A percentile compares a stretch with the other conserved stretches of the same genome.
These are phyloP conservation scores for Plectosphaerella cucumerina DNA, from an alignment of 2,329 filamentous ascomycete species.

Conservation along the genomic window DNA sequence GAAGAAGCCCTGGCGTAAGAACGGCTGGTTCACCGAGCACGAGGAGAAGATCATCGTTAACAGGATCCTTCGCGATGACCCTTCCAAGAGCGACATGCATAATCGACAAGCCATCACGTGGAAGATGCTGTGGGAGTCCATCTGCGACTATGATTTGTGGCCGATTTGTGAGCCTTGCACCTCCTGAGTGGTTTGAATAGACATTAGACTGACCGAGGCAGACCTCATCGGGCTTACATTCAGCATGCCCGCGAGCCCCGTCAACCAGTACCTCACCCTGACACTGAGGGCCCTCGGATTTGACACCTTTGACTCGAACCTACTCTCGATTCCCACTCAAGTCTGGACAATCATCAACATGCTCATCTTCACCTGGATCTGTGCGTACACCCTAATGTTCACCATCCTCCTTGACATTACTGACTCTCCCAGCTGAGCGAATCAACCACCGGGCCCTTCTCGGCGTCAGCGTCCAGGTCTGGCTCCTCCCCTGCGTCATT, in stretches of 20 bases:
- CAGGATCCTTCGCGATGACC: slow-evolving; percentile 50
- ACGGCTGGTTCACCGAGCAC: slow-evolving; percentile 51
- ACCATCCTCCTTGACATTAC: slow-evolving; percentile 27
- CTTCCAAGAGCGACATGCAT: slow-evolving; percentile 53
- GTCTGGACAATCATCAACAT: slow-evolving; percentile 12
- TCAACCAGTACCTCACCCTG: slow-evolving; percentile 47
- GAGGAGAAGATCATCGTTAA: slow-evolving; percentile 57
- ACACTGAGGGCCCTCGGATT: slow-evolving; percentile 47
- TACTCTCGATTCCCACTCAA: slow-evolving; percentile 50
- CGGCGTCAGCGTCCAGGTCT: slow-evolving; percentile 39
- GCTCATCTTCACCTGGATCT: slow-evolving; percentile 24
- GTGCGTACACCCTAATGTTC: slow-evolving; percentile 29
- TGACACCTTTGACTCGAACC: slow-evolving; percentile 41
- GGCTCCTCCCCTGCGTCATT: slow-evolving; percentile 49
- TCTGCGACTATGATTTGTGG: slow-evolving; percentile 55
- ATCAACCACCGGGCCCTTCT: slow-evolving; percentile 36
- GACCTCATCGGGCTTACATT: slow-evolving; percentile 42
- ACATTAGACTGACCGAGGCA: background rate
- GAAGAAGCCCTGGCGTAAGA: slow-evolving; percentile 24
- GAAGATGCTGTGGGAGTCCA: slow-evolving; percentile 40
- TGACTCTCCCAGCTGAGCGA: slow-evolving; percentile 40
- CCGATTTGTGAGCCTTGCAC: slow-evolving; percentile 32
- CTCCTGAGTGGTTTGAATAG: background rate
- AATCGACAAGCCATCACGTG: slow-evolving; percentile 50
- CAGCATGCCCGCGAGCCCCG: slow-evolving; percentile 42